Conservation (phyloP, 1,284 basidiomycete species). For the Tylopilus sp. region DNA sequence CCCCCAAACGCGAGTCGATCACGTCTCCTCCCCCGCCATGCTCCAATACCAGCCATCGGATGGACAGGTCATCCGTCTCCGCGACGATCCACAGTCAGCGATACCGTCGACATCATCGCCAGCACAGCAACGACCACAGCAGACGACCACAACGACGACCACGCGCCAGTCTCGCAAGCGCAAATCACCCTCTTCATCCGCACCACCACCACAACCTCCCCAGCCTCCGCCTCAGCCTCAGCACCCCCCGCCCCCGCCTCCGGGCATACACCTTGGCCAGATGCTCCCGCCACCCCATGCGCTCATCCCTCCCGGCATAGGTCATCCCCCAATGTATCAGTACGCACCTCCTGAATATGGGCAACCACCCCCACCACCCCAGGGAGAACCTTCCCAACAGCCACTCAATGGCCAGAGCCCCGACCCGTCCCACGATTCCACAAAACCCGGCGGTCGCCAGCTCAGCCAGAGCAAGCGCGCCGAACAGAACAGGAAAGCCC, state of each 20-base stretch:
- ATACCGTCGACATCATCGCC: conserved; percentile 18
- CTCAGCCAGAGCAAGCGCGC: conserved; percentile 77
- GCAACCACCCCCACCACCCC: conserved; percentile 31
- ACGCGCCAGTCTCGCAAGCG: conserved; percentile 45
- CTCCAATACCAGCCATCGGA: conserved; percentile 31
- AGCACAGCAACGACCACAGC: conserved; percentile 36
- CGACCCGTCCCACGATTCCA: conserved; percentile 5
- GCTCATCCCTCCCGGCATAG: conserved; percentile 44
- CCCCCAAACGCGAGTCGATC: conserved; percentile 35
- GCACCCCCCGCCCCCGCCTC: conserved; percentile 11
- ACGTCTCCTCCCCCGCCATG: conserved; percentile 36
- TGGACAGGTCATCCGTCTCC: conserved; percentile 56
- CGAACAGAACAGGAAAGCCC: conserved; percentile 83
- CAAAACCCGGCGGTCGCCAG: conserved; percentile 40
- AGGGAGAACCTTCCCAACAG: conserved; percentile 33
- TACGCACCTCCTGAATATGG: conserved; percentile 35
- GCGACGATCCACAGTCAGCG: conserved; percentile 45
- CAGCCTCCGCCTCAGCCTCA: conserved; percentile 32
- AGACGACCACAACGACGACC: conserved; percentile 24
- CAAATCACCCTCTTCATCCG: conserved; percentile 42
- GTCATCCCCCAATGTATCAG: conserved; percentile 32
- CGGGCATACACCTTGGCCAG: conserved; percentile 40
- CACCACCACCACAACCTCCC: conserved; percentile 18
- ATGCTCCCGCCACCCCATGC: conserved; percentile 50
- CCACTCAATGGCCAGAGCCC: conserved; percentile 25